These are phyloP conservation scores for Boletus subparvulus DNA, from an alignment of 768 basidiomycete genomes.

Conservation along the genomic window DNA sequence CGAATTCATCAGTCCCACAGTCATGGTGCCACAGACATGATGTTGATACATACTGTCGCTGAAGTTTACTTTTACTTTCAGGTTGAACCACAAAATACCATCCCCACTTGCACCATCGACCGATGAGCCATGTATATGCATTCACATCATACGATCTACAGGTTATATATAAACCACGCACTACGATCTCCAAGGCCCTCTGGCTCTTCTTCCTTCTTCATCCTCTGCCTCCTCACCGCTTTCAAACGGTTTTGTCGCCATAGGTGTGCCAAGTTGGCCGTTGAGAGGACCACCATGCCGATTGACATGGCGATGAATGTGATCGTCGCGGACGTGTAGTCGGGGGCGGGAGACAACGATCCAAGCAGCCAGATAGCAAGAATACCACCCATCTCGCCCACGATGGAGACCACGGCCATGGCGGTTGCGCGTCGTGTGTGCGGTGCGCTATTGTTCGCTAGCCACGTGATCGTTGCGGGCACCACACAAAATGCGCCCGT, in stretches of 20 bases:
- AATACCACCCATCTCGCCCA: slow-evolving; percentile 58
- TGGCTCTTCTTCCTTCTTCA: slow-evolving; percentile 36
- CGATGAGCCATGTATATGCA: too few relatives aligned
- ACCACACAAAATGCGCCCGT: slow-evolving; percentile 49
- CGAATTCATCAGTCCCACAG: too few relatives aligned
- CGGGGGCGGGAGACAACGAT: slow-evolving; percentile 45
- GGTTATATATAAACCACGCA: slow-evolving; percentile 54
- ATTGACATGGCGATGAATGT: slow-evolving; percentile 37
- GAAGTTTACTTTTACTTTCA: too few relatives aligned
- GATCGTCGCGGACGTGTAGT: slow-evolving; percentile 49
- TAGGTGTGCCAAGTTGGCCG: slow-evolving; percentile 41
- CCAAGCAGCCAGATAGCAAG: slow-evolving; percentile 61
- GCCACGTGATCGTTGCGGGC: slow-evolving; percentile 57
- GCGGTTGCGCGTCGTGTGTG: slow-evolving; percentile 55
- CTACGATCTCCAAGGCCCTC: slow-evolving; percentile 47
- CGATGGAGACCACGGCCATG: slow-evolving; percentile 53
- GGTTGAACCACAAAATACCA: slow-evolving; percentile 34
- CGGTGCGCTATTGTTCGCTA: slow-evolving; percentile 59
- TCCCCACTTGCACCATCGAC: too few relatives aligned
- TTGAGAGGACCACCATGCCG: slow-evolving; percentile 37
- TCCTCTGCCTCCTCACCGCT: slow-evolving; percentile 32
- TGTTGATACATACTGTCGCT: too few relatives aligned
- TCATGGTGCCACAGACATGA: too few relatives aligned
- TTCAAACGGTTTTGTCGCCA: slow-evolving; percentile 47
- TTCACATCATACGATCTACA: slow-evolving; percentile 25